Conservation (phyloP, 495 filamentous ascomycete species). For the Halenospora varia region DNA sequence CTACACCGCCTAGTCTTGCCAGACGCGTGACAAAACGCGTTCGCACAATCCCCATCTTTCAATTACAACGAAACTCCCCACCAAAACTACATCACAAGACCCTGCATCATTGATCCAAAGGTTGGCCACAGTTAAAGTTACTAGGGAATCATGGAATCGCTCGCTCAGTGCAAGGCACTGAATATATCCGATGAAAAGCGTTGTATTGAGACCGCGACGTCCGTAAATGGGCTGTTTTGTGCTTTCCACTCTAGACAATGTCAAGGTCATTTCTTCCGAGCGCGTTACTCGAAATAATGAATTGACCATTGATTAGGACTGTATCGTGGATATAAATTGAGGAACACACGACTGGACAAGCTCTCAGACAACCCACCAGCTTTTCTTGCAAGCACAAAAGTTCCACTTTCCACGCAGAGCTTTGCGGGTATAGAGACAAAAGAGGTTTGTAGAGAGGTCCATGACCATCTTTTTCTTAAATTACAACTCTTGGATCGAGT, state of each 20-base stretch:
- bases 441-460: slow-evolving; percentile 34
- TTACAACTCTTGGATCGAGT: slow-evolving; percentile 45
- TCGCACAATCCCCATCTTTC: no score
- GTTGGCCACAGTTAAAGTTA: no score
- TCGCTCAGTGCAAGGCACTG: slow-evolving; percentile 32
- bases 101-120: no score
- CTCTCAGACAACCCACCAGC: slow-evolving; percentile 31
- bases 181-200: slow-evolving; percentile 35
- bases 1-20: no score
- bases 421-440: slow-evolving; percentile 37
- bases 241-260: slow-evolving; percentile 41
- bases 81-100: no score
- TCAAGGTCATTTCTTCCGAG: not conserved
- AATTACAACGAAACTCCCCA: no score
- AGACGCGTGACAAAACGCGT: no score
- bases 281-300: not conserved
- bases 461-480: slow-evolving; percentile 37
- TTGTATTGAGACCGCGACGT: slow-evolving; percentile 33
- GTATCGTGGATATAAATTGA: slow-evolving; percentile 46
- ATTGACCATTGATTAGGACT: slow-evolving; percentile 32
- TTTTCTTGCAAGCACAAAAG: slow-evolving; percentile 31
- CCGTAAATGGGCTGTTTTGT: slow-evolving; percentile 44
- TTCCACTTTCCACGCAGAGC: slow-evolving; percentile 36
- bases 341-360: slow-evolving; percentile 40
- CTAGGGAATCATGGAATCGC: not conserved